These are phyloP conservation scores for Arabidopsis suecica DNA, from an alignment of 345 rosid genomes.

Conservation along the genomic window DNA sequence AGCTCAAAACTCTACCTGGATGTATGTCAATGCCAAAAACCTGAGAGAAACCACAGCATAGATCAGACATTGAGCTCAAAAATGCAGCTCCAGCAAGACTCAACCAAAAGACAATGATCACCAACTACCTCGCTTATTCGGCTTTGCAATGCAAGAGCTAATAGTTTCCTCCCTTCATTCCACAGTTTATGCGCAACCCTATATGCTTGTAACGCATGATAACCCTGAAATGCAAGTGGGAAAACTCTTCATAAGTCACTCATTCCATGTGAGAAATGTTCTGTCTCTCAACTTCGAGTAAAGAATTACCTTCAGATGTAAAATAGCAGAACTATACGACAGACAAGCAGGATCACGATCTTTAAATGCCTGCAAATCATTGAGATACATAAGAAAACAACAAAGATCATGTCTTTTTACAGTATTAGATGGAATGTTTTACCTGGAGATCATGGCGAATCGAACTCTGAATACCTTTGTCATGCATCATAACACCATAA, in stretches of 20 bases:
- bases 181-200: slow-evolving; percentile 87
- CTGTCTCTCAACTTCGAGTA: background rate
- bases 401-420: slow-evolving; percentile 15
- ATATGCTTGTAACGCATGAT: slow-evolving; percentile 80
- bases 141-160: slow-evolving; percentile 87
- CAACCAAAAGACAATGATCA: slow-evolving; percentile 4
- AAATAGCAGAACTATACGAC: slow-evolving; percentile 75
- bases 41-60: slow-evolving; percentile 48
- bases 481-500: slow-evolving; percentile 65
- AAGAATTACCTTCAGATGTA: slow-evolving; percentile 70
- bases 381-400: background rate
- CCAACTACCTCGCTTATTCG: slow-evolving; percentile 78
- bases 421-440: background rate
- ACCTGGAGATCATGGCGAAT: slow-evolving; percentile 89
- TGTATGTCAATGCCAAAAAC: slow-evolving; percentile 96
- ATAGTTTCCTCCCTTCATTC: slow-evolving; percentile 81
- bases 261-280: background rate
- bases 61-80: slow-evolving; percentile 26
- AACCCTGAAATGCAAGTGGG: slow-evolving; percentile 51
- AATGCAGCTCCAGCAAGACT: background rate
- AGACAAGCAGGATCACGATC: slow-evolving; percentile 91
- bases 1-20: slow-evolving; percentile 63
- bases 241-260: slow-evolving; percentile 13
- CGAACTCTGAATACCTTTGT: slow-evolving; percentile 66
- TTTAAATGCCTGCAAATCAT: slow-evolving; percentile 66